phyloP scores from a whole-genome alignment of 2,329 filamentous ascomycete species.

The Arthrobotrys musiformis region DNA sequence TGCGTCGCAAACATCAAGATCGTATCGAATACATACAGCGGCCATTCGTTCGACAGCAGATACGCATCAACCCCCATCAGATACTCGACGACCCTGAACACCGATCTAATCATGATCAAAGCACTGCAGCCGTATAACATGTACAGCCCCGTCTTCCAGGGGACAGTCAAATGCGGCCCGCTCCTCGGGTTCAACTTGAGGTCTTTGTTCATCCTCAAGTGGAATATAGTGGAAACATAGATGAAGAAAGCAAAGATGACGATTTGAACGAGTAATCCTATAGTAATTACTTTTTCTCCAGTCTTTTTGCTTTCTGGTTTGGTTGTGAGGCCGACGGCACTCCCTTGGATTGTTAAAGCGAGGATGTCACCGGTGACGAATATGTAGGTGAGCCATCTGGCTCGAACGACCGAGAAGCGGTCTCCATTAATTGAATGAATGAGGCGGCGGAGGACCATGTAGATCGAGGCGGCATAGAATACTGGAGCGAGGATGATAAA shows the following conservation, averaged over 20 bases:
- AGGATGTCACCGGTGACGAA: slow-evolving; percentile 70
- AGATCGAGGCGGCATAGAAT: slow-evolving; percentile 67
- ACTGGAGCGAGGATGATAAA: slow-evolving; percentile 66
- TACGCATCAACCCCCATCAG: slow-evolving; percentile 64
- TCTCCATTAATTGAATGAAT: slow-evolving; percentile 61
- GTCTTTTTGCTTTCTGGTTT: slow-evolving; percentile 59
- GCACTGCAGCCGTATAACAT: slow-evolving; percentile 64
- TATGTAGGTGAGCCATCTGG: slow-evolving; percentile 66
- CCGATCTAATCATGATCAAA: slow-evolving; percentile 66
- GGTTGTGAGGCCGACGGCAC: slow-evolving; percentile 62
- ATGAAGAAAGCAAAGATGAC: slow-evolving; percentile 70
- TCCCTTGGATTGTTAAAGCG: slow-evolving; percentile 67
- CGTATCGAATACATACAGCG: slow-evolving; percentile 66
- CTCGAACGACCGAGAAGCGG: slow-evolving; percentile 63
- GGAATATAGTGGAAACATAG: slow-evolving; percentile 66
- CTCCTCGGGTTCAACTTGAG: background rate
- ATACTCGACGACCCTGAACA: slow-evolving; percentile 68
- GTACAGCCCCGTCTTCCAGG: slow-evolving; percentile 29
- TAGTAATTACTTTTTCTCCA: slow-evolving; percentile 68
- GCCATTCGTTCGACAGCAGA: slow-evolving; percentile 65
- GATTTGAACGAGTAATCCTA: slow-evolving; percentile 70
- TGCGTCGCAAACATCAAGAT: slow-evolving; percentile 65
- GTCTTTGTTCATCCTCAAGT: slow-evolving; percentile 59
- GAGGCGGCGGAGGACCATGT: slow-evolving; percentile 66
- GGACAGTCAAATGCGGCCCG: slow-evolving; percentile 8